Percentiles rank a stretch among this genome's conserved stretches.
Evolutionary conservation across 1,284 basidiomycete species (phyloP).

Genomic region (Gymnopus androsaceus): DNA sequence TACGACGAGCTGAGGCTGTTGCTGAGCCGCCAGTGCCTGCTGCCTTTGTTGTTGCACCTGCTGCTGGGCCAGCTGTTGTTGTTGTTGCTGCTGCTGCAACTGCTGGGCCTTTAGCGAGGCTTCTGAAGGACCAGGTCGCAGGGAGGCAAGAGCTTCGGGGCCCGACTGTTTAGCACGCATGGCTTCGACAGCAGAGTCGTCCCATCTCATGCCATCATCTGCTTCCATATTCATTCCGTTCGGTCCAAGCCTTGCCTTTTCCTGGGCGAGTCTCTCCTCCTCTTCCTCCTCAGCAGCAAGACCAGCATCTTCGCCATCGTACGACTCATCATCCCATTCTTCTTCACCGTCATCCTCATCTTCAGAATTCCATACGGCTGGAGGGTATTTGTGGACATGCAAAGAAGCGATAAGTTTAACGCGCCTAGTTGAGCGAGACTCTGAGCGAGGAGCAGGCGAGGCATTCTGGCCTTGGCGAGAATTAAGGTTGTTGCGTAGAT

Average conservation of each 20-base stretch:
- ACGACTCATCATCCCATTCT: conserved; percentile 76
- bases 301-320: conserved; percentile 66
- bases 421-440: conserved; percentile 32
- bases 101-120: conserved; percentile 21
- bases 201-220: conserved; percentile 79
- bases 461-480: conserved; percentile 48
- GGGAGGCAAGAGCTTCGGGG: conserved; percentile 16
- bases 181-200: conserved; percentile 57
- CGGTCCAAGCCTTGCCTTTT: conserved; percentile 24
- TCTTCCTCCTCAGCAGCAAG: conserved; percentile 53
- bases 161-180: conserved; percentile 39
- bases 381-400: conserved; percentile 71
- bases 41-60: conserved; percentile 29
- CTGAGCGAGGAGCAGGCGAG: conserved; percentile 43
- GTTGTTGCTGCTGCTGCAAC: conserved; percentile 29
- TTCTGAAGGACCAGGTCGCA: conserved; percentile 16
- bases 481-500: conserved; percentile 51
- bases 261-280: conserved; percentile 38
- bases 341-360: conserved; percentile 80
- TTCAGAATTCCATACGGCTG: conserved; percentile 74
- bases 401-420: conserved; percentile 65
- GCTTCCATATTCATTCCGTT: conserved; percentile 49
- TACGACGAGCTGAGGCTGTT: background rate
- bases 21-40: conserved; percentile 19
- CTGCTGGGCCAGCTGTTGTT: conserved; percentile 23